Evolutionary conservation across 306 rosid species (phyloP).

Genomic region (Cicer yamashitae): DNA sequence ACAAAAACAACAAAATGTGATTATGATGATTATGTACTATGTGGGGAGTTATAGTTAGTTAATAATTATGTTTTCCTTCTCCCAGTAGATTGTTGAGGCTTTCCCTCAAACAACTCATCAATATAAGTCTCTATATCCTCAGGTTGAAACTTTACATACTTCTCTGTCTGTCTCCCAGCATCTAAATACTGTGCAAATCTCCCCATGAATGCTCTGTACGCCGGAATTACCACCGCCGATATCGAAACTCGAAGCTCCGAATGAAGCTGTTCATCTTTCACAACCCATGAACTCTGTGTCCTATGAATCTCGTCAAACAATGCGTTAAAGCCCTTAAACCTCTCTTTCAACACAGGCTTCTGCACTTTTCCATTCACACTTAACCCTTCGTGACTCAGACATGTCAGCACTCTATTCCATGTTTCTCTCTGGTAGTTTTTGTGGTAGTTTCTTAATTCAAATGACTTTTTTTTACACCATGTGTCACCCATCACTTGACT

Average conservation of each 20-base stretch:
- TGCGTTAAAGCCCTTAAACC: conserved; percentile 80
- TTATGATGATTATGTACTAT: conserved; percentile 39
- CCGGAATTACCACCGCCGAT: conserved; percentile 79
- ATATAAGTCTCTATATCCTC: conserved; percentile 79
- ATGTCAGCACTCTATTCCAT: conserved; percentile 65
- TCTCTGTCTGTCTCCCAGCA: conserved; percentile 75
- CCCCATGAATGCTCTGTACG: conserved; percentile 74
- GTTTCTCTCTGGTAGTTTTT: conserved; percentile 83
- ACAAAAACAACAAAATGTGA: background rate
- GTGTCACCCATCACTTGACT: conserved; percentile 69
- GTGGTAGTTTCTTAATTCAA: conserved; percentile 71
- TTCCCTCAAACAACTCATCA: conserved; percentile 86
- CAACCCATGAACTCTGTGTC: conserved; percentile 93
- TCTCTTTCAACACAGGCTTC: conserved; percentile 76
- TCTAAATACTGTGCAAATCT: conserved; percentile 74
- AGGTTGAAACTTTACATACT: conserved; percentile 82
- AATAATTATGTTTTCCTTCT: conserved; percentile 53
- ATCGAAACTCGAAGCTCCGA: conserved; percentile 90
- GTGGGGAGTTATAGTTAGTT: no score
- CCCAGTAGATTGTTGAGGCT: conserved; percentile 51
- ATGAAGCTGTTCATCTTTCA: conserved; percentile 87
- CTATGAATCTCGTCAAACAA: conserved; percentile 88
- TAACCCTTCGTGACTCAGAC: conserved; percentile 70
- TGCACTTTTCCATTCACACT: conserved; percentile 68
- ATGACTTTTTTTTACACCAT: conserved; percentile 78